Base-by-base conservation (phyloP, 352 stramenopile genomes). In the Globisporangium spinosum region DNA sequence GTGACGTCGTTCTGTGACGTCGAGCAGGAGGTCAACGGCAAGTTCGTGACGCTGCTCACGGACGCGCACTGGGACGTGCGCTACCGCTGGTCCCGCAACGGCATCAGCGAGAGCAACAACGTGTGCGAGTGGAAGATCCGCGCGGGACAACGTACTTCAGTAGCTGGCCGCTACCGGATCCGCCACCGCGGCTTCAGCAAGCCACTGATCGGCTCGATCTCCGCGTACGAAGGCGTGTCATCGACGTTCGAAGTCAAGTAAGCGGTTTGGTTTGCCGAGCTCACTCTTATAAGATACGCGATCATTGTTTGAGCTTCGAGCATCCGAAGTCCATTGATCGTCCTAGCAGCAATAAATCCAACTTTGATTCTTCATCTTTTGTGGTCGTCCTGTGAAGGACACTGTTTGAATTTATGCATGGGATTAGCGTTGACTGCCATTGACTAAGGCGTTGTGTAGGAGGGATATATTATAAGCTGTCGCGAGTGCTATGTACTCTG, bases 11-110 rank as follows among this genome's bases (percentile, higher is more conserved):
- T 88, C 71, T 85, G 77, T 34, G 78, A 85, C 40, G 75, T 89
- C 7, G 66, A 89, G 53, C 67, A 70, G 27, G 65, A 80, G 3
- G 7, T 55, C 34, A 6, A 67, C 22, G 72, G 69, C 20, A 49
- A 25, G 20, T 89, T 69, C 54, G 64, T 57, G 51, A 82, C 67
- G 23, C 47, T 80, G 27, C 58, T 87, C 66, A 83, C 73, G 1
- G 81, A 90, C 59, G 70, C 69, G 2, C 76, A 87, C 59, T 89
- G 79, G 79, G 78, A 85, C 25, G 12, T 85, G 20, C 77, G 77
- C 15, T 85, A 74, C 65, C 51, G 68, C 29, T 87, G 79, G 78
- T 23, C 13, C 12, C 70, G 71, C 57, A 63, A 56, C 2, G 38
- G 70, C 2, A n/a, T 70, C 38, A 57, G 45, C 54, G 70, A 82